Evolutionary conservation across 2,329 filamentous ascomycete species (phyloP).

Genomic region (Penicillium aurantiogriseum): DNA sequence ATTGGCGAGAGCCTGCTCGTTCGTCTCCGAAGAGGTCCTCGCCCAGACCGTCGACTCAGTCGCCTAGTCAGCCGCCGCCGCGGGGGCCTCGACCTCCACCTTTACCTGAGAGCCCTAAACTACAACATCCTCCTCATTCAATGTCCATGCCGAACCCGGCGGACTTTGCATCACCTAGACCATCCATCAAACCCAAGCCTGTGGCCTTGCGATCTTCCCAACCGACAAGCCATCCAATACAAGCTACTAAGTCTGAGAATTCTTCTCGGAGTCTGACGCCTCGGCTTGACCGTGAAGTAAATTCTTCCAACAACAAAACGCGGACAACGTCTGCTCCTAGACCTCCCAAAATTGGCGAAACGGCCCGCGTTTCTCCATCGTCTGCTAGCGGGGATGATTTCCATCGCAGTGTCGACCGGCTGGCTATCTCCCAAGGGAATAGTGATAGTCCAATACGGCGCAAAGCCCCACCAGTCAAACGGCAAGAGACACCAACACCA

Average conservation of each 20-base stretch:
- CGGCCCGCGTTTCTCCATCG: conserved; percentile 23
- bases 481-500: conserved; percentile 48
- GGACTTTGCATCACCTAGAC: conserved; percentile 26
- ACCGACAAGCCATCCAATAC: conserved; percentile 15
- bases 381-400: conserved; percentile 39
- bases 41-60: conserved; percentile 9
- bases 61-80: not conserved
- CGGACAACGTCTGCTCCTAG: conserved; percentile 25
- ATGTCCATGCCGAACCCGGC: conserved; percentile 22
- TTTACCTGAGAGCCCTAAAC: conserved; percentile 16
- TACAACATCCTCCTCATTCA: conserved; percentile 13
- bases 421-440: conserved; percentile 25
- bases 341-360: conserved; percentile 3
- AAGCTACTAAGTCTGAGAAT: conserved; percentile 27
- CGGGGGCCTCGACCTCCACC: conserved; percentile 12
- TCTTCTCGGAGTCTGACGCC: conserved; percentile 17
- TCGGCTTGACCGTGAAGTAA: conserved; percentile 13
- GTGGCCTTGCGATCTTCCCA: conserved; percentile 29
- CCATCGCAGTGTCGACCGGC: conserved; percentile 23
- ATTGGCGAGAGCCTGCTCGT: conserved; percentile 25
- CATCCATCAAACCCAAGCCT: conserved; percentile 42
- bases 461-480: conserved; percentile 36
- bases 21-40: conserved; percentile 17
- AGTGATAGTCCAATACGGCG: conserved; percentile 21
- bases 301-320: conserved; percentile 15